phyloP scores from a whole-genome alignment of 768 basidiomycete species.

The Rhizopogon vulgaris region DNA sequence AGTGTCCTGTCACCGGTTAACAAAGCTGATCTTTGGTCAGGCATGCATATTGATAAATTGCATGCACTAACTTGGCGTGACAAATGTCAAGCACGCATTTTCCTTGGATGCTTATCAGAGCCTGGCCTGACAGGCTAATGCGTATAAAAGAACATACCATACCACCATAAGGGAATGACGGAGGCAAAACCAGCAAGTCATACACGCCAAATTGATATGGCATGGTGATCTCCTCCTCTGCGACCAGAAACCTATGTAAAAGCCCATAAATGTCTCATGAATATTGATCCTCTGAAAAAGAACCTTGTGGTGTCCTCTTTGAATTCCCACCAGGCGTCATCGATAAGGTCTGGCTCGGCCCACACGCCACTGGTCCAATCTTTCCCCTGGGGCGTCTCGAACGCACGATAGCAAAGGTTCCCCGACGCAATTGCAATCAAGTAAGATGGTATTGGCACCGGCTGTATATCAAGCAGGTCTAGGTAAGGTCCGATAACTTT shows the following conservation, averaged over 20 bases:
- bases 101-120: conserved; percentile 42
- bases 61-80: conserved; percentile 67
- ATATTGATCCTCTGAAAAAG: conserved; percentile 2
- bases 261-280: not conserved
- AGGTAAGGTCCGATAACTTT: not conserved
- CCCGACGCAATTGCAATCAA: conserved; percentile 90
- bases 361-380: conserved; percentile 84
- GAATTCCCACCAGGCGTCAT: conserved; percentile 82
- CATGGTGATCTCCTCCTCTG: conserved; percentile 66
- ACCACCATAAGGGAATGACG: conserved; percentile 90
- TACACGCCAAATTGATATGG: conserved; percentile 85
- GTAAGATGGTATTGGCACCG: conserved; percentile 83
- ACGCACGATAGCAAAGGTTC: conserved; percentile 68
- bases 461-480: conserved; percentile 34
- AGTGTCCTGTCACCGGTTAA: conserved; percentile 82
- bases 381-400: conserved; percentile 52
- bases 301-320: conserved; percentile 77
- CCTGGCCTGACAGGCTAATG: no score
- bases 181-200: conserved; percentile 83
- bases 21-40: conserved; percentile 42
- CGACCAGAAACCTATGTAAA: conserved; percentile 57
- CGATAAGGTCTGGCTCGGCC: conserved; percentile 83
- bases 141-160: conserved; percentile 42
- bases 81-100: conserved; percentile 83
- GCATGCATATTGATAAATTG: not conserved